Percentiles rank a stretch among this genome's conserved stretches.
phyloP scores from a whole-genome alignment of 768 basidiomycete species.

The Pleurotus eryngii region DNA sequence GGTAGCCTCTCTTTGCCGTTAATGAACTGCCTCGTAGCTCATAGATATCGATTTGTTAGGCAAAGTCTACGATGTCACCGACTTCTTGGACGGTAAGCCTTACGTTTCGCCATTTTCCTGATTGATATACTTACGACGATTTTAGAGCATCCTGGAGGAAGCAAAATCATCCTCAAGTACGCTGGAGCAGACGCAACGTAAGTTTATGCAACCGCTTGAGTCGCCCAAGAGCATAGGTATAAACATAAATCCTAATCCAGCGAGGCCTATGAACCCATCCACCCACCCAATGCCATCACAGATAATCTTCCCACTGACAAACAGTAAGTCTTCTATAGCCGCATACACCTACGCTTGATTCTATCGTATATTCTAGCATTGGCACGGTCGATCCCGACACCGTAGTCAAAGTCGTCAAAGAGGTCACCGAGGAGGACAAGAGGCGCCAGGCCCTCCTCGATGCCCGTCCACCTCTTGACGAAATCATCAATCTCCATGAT shows the following conservation, averaged over 20 bases:
- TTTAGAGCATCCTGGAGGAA: slow-evolving; percentile 48
- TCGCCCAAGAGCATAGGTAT: slow-evolving; percentile 11
- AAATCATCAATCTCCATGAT: slow-evolving; percentile 89
- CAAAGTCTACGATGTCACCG: slow-evolving; percentile 76
- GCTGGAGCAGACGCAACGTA: slow-evolving; percentile 90
- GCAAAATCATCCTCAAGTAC: slow-evolving; percentile 82
- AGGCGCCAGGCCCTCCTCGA: slow-evolving; percentile 58
- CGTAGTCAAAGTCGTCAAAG: slow-evolving; percentile 57
- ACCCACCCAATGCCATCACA: slow-evolving; percentile 79
- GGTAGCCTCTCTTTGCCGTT: slow-evolving; percentile 32
- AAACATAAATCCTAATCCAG: slow-evolving; percentile 27
- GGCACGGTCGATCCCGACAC: slow-evolving; percentile 72
- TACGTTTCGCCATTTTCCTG: neutral
- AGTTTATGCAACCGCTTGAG: slow-evolving; percentile 19
- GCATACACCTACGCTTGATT: neutral
- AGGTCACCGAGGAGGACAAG: slow-evolving; percentile 69
- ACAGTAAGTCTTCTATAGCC: slow-evolving; percentile 47
- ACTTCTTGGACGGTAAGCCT: slow-evolving; percentile 65
- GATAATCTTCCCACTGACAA: slow-evolving; percentile 81
- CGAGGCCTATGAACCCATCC: slow-evolving; percentile 84
- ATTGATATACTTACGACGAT: neutral
- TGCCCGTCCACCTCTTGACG: slow-evolving; percentile 69
- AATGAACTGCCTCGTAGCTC: neutral
- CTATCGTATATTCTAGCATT: slow-evolving; percentile 36
- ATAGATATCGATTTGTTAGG: slow-evolving; percentile 32